These are phyloP conservation scores for Zygoascus flipseniorum DNA, from an alignment of 805 yeast genomes.

Conservation along the genomic window DNA sequence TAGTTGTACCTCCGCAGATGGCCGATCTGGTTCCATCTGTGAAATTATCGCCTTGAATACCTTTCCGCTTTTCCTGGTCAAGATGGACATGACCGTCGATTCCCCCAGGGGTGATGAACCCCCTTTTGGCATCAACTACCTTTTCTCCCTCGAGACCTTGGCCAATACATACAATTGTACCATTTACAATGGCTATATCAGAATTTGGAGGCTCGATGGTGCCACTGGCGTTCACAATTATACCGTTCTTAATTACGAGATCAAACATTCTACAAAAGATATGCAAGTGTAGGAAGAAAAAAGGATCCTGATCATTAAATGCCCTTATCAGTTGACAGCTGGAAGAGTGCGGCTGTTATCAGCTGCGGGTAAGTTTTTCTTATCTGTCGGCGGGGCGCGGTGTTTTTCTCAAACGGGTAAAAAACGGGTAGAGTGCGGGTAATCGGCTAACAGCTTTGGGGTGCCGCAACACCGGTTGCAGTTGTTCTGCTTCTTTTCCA, in stretches of 20 bases:
- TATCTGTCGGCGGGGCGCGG: background rate
- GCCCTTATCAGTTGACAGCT: background rate
- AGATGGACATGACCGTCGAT: slow-evolving; percentile 44
- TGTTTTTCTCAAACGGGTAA: background rate
- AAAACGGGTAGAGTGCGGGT: too few relatives aligned
- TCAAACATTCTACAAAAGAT: slow-evolving; percentile 9
- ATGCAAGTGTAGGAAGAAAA: background rate
- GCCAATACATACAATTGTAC: slow-evolving; percentile 33
- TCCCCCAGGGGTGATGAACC: slow-evolving; percentile 43
- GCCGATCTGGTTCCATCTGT: slow-evolving; percentile 39
- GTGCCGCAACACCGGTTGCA: too few relatives aligned
- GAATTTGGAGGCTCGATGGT: slow-evolving; percentile 20
- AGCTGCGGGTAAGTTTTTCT: background rate
- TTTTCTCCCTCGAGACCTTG: slow-evolving; percentile 21
- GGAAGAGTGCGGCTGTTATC: background rate
- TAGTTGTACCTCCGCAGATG: slow-evolving; percentile 44
- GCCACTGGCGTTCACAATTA: slow-evolving; percentile 14
- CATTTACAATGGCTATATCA: slow-evolving; percentile 35
- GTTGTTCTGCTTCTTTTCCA: background rate
- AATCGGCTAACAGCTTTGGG: too few relatives aligned
- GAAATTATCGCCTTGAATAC: slow-evolving; percentile 37
- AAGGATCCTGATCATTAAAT: background rate
- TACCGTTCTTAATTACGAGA: slow-evolving; percentile 19
- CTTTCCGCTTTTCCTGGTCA: slow-evolving; percentile 31
- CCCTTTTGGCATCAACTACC: slow-evolving; percentile 40